A percentile compares a stretch with the other conserved stretches of the same genome.
phyloP scores from a whole-genome alignment of 2,329 filamentous ascomycete genomes.

The Fusarium pseudograminearum region DNA sequence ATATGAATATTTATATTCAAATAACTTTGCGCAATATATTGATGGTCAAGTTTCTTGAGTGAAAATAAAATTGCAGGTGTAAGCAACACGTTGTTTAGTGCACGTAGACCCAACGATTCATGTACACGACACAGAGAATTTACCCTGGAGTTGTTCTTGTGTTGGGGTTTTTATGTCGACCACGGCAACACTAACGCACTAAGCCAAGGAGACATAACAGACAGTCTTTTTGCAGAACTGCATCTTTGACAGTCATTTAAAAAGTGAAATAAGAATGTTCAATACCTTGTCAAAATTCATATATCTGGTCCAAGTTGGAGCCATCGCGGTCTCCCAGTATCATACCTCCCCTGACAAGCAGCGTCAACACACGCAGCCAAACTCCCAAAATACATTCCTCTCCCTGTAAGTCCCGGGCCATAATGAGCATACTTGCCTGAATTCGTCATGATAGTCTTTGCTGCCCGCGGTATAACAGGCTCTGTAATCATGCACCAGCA shows the following conservation, averaged over 20 bases:
- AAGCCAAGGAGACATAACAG: background rate
- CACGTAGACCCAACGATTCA: background rate
- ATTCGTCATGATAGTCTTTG: slow-evolving; percentile 33
- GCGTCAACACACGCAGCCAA: slow-evolving; percentile 43
- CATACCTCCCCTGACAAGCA: slow-evolving; percentile 31
- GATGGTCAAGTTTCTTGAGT: background rate
- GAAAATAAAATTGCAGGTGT: background rate
- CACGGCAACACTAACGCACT: background rate
- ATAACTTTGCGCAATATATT: background rate
- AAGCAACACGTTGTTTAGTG: background rate
- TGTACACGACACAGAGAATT: background rate
- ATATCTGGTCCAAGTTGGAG: background rate
- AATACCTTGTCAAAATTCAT: slow-evolving; percentile 24
- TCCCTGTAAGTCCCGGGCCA: slow-evolving; percentile 29
- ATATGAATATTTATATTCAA: background rate
- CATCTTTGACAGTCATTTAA: too few relatives aligned
- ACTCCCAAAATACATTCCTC: slow-evolving; percentile 44
- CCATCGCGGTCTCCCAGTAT: slow-evolving; percentile 17
- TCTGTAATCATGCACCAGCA: slow-evolving; percentile 38
- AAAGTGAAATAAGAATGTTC: background rate
- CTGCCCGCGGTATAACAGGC: slow-evolving; percentile 16
- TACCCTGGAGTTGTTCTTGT: background rate
- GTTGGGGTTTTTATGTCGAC: background rate
- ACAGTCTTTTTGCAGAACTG: too few relatives aligned
- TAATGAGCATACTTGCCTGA: slow-evolving; percentile 42